Base-by-base conservation (phyloP, 83 land plant species). In the Picea abies region DNA sequence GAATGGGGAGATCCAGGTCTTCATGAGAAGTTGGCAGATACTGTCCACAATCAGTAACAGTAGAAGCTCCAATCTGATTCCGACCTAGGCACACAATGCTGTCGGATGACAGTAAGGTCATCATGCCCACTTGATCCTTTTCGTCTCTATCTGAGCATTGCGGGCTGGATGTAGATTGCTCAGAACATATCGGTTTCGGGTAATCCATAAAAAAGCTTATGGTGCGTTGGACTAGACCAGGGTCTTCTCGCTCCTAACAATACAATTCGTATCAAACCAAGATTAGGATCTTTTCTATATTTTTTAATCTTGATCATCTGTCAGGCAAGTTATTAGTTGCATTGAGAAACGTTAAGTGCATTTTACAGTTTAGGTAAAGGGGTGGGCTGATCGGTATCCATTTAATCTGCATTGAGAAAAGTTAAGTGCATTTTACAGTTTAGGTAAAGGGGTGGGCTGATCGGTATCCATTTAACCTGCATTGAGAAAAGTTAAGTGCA, bases 141-240 rank as follows among this genome's bases (percentile, higher is more conserved):
- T 73, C 77, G 26, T 73, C 77, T 73, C 77, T 76, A 16, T 83
- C 87, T 41, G 69, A 61, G 39, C 68, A 29, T 14, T 58, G 81
- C 4, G 90, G 91, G 44, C 90, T 90, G 22, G 96, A 92, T 17
- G 92, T 89, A 22, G 96, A 93, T 66, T 89, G 95, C 58, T 89
- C 96, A 11, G 98, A 92, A 78, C 87, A 82, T 17, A 86, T 87
- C 0, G 92, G 90, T 63, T 84, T 91, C 19, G 87, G 88, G 22
- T 86, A 80, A 52, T 92, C 93, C 22, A 58, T 29, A 81, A 94
- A 96, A 84, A 87, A 86, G 63, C 83, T 86, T 73, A 83, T 83
- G 6, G 85, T 82, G 26, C 83, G 90, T 56, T 89, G 88, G 19
- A 96, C 82, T n/a, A 94, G 56, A 3, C 83, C 81, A 0, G 89